Percentiles rank a stretch among this genome's conserved stretches.
These are phyloP conservation scores for Pyrenochaeta sp. DNA, from an alignment of 2,329 filamentous ascomycete genomes.

Conservation along the genomic window DNA sequence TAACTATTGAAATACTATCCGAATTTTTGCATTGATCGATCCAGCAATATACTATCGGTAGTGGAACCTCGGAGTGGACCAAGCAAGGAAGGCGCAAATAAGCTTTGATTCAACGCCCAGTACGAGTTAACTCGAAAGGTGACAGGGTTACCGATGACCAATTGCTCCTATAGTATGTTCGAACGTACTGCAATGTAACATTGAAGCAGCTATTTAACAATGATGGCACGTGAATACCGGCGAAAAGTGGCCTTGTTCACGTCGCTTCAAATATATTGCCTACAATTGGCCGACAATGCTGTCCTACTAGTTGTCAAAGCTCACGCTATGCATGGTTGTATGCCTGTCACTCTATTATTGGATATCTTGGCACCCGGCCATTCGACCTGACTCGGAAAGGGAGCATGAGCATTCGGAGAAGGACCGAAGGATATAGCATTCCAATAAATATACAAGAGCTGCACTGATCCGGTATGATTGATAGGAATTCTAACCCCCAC, in stretches of 20 bases:
- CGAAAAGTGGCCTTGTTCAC: background rate
- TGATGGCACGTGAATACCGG: too few species aligned
- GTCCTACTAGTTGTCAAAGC: background rate
- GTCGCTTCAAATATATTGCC: background rate
- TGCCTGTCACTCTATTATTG: background rate
- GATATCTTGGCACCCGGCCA: background rate
- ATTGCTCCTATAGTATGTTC: too few species aligned
- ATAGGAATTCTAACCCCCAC: background rate
- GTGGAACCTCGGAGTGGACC: too few species aligned
- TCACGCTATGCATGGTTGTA: background rate
- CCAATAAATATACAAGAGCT: background rate
- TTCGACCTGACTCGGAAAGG: background rate
- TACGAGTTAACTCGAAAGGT: too few species aligned
- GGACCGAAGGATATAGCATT: background rate
- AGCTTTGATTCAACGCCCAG: too few species aligned
- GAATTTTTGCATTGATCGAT: too few species aligned
- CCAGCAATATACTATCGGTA: too few species aligned
- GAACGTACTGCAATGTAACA: too few species aligned
- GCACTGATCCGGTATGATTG: background rate
- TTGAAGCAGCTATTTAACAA: too few species aligned
- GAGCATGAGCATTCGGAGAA: background rate
- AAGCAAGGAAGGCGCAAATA: too few species aligned
- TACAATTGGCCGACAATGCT: background rate
- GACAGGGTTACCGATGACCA: too few species aligned
- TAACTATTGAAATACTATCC: too few species aligned